phyloP scores from a whole-genome alignment of 768 basidiomycete species.

The Daedalea quercina region DNA sequence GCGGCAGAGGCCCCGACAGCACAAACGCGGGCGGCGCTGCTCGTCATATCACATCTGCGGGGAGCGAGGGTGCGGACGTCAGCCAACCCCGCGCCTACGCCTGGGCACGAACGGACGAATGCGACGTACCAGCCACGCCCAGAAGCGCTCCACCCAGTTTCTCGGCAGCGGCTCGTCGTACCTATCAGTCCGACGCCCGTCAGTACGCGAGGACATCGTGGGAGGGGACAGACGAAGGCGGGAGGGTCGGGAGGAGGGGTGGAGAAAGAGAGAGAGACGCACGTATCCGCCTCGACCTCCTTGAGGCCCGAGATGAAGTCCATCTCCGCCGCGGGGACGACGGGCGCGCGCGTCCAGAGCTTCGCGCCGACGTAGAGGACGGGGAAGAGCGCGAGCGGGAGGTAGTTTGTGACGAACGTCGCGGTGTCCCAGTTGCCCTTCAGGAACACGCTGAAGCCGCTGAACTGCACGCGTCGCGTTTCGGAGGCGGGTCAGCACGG shows the following conservation, averaged over 20 bases:
- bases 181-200: background rate
- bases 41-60: background rate
- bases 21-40: too few species aligned
- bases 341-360: slow-evolving; percentile 41
- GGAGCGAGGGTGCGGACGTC: too few species aligned
- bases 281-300: slow-evolving; percentile 24
- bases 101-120: background rate
- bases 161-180: slow-evolving; percentile 67
- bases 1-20: too few species aligned
- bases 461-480: slow-evolving; percentile 30
- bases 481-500: background rate
- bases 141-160: slow-evolving; percentile 63
- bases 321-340: slow-evolving; percentile 60
- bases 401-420: slow-evolving; percentile 80
- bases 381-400: slow-evolving; percentile 66
- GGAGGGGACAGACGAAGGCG: too few species aligned
- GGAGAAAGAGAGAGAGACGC: background rate
- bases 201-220: background rate
- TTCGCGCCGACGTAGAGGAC: slow-evolving; percentile 60
- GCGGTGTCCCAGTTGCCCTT: slow-evolving; percentile 45
- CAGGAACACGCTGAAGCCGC: slow-evolving; percentile 47
- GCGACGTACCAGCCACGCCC: slow-evolving; percentile 64
- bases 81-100: too few species aligned
- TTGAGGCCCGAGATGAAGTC: slow-evolving; percentile 67
- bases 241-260: too few species aligned